Percentiles rank a stretch among this genome's conserved stretches.
These are phyloP conservation scores for Aureococcus anophagefferens DNA, from an alignment of 108 stramenopile genomes.

Conservation along the genomic window DNA sequence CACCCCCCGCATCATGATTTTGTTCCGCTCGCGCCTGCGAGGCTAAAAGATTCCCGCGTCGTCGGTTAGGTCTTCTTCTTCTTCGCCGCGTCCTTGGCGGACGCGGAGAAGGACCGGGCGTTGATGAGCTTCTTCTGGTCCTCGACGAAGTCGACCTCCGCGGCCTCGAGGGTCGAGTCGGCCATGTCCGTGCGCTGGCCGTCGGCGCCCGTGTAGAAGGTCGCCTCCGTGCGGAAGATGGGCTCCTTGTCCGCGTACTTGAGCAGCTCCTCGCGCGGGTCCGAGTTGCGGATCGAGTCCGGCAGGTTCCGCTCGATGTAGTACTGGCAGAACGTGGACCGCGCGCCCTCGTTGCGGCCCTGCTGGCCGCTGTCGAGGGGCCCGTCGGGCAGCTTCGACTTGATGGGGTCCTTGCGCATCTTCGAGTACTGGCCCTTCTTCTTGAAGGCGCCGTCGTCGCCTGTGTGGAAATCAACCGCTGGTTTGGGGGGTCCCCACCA, in stretches of 20 bases:
- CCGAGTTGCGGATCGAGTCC: not conserved
- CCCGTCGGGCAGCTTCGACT: not conserved
- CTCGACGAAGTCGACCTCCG: not conserved
- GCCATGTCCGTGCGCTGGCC: not conserved
- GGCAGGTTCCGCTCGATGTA: not conserved
- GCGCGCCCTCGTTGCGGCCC: not conserved
- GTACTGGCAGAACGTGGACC: not conserved
- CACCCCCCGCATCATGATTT: too few species aligned
- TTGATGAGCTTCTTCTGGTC: not conserved
- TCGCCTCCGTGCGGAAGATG: not conserved
- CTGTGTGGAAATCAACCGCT: too few species aligned
- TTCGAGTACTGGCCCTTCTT: not conserved
- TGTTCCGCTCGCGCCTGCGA: too few species aligned
- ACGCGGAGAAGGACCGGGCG: not conserved
- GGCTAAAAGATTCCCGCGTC: too few species aligned
- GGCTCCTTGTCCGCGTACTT: constrained; percentile 8
- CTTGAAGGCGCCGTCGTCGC: not conserved
- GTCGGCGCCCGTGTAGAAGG: not conserved
- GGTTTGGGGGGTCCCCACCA: too few species aligned
- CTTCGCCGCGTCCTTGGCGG: not conserved
- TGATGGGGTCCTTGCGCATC: not conserved
- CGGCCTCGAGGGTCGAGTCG: not conserved
- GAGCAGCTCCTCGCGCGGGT: constrained; percentile 19
- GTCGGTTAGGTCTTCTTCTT: not conserved
- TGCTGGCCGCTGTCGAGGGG: not conserved